These are phyloP conservation scores for Smittium culicis DNA, from an alignment of 371 early-diverging fungal species.

Conservation along the genomic window DNA sequence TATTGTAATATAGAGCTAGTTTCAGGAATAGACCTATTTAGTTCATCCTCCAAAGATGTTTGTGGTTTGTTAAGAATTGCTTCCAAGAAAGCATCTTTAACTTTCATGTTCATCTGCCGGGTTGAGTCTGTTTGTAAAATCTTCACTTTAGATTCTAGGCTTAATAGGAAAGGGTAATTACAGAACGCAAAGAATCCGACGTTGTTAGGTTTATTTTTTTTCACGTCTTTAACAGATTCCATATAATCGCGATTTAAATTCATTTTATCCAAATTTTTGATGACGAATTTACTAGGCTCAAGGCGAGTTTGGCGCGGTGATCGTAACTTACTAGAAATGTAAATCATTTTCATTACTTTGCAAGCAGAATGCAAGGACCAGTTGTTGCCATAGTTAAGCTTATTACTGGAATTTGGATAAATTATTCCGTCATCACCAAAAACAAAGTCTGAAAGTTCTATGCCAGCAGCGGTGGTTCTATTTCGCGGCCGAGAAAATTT, in stretches of 20 bases:
- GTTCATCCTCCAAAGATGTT: neutral
- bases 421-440: slow-evolving; percentile 32
- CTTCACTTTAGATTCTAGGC: slow-evolving; percentile 69
- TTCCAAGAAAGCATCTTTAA: slow-evolving; percentile 33
- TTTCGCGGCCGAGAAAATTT: too few species aligned
- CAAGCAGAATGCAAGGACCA: slow-evolving; percentile 78
- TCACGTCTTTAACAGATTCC: slow-evolving; percentile 50
- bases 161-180: slow-evolving; percentile 78
- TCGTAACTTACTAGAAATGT: slow-evolving; percentile 47
- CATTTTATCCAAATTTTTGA: slow-evolving; percentile 63
- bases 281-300: slow-evolving; percentile 63
- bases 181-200: slow-evolving; percentile 59
- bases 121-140: slow-evolving; percentile 78
- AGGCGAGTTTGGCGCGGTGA: slow-evolving; percentile 34
- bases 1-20: neutral
- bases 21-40: neutral
- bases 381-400: slow-evolving; percentile 47
- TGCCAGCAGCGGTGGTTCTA: slow-evolving; percentile 8
- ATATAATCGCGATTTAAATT: slow-evolving; percentile 66
- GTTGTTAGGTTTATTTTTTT: slow-evolving; percentile 18
- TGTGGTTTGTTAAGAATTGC: slow-evolving; percentile 21
- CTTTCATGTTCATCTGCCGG: slow-evolving; percentile 68
- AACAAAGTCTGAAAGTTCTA: slow-evolving; percentile 25
- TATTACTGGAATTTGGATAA: slow-evolving; percentile 23
- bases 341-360: slow-evolving; percentile 71